A percentile compares a stretch with the other conserved stretches of the same genome.
phyloP scores from a whole-genome alignment of 202 grass and related monocot genomes.

The Musa balbisiana region DNA sequence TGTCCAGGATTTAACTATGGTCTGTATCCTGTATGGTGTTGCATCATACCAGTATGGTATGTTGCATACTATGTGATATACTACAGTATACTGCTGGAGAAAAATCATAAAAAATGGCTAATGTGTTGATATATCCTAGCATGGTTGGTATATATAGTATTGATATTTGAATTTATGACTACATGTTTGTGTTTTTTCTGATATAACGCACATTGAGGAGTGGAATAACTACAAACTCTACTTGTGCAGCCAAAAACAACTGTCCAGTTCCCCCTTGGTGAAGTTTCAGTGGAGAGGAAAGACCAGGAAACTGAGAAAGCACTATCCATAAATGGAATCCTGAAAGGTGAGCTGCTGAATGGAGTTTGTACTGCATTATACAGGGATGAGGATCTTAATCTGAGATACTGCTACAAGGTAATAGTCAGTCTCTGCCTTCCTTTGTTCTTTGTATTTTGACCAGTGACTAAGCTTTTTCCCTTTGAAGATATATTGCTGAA shows the following conservation, averaged over 20 bases:
- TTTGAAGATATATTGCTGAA: neutral
- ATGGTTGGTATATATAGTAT: neutral
- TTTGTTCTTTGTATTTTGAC: conserved; percentile 15
- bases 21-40: neutral
- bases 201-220: neutral
- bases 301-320: conserved; percentile 46
- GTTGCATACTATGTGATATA: neutral
- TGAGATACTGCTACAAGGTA: conserved; percentile 96
- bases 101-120: neutral
- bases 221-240: neutral
- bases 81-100: neutral
- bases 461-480: conserved; percentile 19
- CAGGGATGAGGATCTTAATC: conserved; percentile 56
- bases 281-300: conserved; percentile 63
- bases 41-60: neutral
- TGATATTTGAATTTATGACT: too few relatives aligned
- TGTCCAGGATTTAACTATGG: too few relatives aligned
- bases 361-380: conserved; percentile 71
- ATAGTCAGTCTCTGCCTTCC: neutral
- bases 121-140: neutral
- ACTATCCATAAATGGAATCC: conserved; percentile 53
- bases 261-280: conserved; percentile 66
- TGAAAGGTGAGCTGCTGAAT: conserved; percentile 64
- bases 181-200: neutral
- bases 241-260: conserved; percentile 71